These are phyloP conservation scores for Auricularia sp. DNA, from an alignment of 768 basidiomycete species.

Conservation along the genomic window DNA sequence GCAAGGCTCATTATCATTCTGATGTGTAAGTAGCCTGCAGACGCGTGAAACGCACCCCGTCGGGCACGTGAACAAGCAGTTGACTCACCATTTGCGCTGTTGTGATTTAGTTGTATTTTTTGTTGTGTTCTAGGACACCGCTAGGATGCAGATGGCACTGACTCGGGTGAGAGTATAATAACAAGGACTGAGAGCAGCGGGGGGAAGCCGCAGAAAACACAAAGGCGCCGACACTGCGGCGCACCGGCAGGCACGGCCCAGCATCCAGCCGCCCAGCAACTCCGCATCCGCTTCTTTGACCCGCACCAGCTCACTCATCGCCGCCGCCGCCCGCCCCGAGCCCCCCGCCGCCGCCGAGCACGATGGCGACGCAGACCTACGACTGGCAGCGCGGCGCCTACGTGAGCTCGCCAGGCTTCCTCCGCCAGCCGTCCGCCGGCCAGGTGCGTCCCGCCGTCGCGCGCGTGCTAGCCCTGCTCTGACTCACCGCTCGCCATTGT, in stretches of 20 bases:
- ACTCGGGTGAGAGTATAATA: too few relatives aligned
- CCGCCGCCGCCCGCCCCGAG: background rate
- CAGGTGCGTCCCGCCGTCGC: background rate
- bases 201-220: too few relatives aligned
- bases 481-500: background rate
- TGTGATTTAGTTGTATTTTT: too few relatives aligned
- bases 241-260: background rate
- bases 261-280: background rate
- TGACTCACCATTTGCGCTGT: too few relatives aligned
- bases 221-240: too few relatives aligned
- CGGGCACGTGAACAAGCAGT: too few relatives aligned
- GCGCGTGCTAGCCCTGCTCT: background rate
- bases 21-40: too few relatives aligned
- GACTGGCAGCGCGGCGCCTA: background rate
- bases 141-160: too few relatives aligned
- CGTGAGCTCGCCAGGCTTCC: background rate
- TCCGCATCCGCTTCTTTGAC: background rate
- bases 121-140: too few relatives aligned
- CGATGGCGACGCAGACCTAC: background rate
- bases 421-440: background rate
- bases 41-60: too few relatives aligned
- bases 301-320: background rate
- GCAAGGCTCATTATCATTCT: too few relatives aligned
- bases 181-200: too few relatives aligned
- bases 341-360: background rate